These are phyloP conservation scores for Aspergillus chevalieri DNA, from an alignment of 2,329 filamentous ascomycete species.

Conservation along the genomic window DNA sequence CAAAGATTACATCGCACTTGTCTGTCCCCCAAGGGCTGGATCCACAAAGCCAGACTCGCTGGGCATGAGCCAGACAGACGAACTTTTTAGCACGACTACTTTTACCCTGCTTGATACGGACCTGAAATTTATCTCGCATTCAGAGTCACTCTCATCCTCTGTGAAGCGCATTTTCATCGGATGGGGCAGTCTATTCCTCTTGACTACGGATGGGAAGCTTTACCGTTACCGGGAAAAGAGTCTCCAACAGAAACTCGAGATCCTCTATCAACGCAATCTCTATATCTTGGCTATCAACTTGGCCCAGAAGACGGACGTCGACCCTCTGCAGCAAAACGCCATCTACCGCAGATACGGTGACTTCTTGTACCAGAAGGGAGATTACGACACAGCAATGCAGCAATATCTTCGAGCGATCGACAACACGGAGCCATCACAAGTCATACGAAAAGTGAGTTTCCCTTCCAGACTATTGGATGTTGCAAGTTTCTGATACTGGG, in stretches of 20 bases:
- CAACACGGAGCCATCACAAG: conserved; percentile 90
- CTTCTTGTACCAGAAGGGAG: conserved; percentile 86
- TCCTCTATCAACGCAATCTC: conserved; percentile 88
- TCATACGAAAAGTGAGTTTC: conserved; percentile 71
- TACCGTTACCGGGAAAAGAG: conserved; percentile 85
- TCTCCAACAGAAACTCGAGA: conserved; percentile 83
- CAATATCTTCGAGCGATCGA: conserved; percentile 96
- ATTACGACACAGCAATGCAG: conserved; percentile 98
- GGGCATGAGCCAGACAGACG: conserved; percentile 64
- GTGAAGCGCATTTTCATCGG: conserved; percentile 75
- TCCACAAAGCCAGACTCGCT: conserved; percentile 55
- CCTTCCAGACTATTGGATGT: neutral
- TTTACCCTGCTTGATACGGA: conserved; percentile 91
- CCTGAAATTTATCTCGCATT: conserved; percentile 81
- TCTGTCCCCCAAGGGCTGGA: conserved; percentile 66
- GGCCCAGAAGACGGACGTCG: conserved; percentile 80
- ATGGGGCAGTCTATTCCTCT: conserved; percentile 87
- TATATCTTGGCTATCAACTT: conserved; percentile 88
- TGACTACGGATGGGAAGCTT: conserved; percentile 87
- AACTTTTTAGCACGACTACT: conserved; percentile 76
- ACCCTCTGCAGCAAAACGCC: conserved; percentile 72
- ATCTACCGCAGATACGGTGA: conserved; percentile 95
- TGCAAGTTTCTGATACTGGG: conserved; percentile 8
- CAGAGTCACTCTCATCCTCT: conserved; percentile 74
- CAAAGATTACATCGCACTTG: conserved; percentile 78